Evolutionary conservation across 2,329 filamentous ascomycete genomes (phyloP).

Genomic region (Alternaria panax): DNA sequence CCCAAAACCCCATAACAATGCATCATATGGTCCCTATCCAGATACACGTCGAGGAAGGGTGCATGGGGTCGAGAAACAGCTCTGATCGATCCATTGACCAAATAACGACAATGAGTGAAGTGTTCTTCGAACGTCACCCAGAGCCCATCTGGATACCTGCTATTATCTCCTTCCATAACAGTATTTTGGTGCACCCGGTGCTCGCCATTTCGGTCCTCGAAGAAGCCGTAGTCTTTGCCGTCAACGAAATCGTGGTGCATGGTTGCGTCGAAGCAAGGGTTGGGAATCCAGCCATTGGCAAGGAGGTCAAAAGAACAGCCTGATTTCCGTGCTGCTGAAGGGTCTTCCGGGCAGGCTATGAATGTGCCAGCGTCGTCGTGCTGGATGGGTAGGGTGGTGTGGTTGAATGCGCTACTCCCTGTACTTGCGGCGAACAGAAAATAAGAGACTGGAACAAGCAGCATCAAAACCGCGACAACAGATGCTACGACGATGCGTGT

Average conservation of each 20-base stretch:
- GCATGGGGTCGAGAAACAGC: background rate
- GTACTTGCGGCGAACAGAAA: background rate
- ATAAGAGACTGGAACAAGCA: background rate
- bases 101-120: background rate
- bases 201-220: background rate
- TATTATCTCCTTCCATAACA: background rate
- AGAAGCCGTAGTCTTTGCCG: background rate
- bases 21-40: background rate
- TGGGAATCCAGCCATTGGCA: background rate
- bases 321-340: background rate
- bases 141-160: background rate
- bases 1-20: background rate
- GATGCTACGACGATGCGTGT: background rate
- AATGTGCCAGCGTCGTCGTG: background rate
- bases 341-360: background rate
- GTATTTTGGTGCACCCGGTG: background rate
- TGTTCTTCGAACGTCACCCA: conserved; percentile 5
- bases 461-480: background rate
- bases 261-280: background rate
- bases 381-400: background rate
- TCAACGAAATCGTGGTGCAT: background rate
- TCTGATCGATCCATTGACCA: background rate
- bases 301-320: background rate
- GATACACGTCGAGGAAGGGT: background rate
- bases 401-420: background rate